These are phyloP conservation scores for Parachaetomium inaequale DNA, from an alignment of 495 filamentous ascomycete species.

Conservation along the genomic window DNA sequence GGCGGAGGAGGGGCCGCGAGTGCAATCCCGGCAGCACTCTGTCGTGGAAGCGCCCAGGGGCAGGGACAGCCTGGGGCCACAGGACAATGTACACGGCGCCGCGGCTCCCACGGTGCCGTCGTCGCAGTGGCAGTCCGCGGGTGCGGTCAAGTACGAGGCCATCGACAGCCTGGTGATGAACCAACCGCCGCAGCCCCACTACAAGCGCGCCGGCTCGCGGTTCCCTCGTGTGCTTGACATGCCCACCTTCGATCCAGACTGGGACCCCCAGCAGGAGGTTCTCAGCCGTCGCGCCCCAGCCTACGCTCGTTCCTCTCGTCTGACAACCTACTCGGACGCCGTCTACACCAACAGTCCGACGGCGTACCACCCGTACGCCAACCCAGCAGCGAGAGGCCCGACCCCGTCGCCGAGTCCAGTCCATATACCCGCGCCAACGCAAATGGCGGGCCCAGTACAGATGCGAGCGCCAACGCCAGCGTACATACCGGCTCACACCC, in stretches of 20 bases:
- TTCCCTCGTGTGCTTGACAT: constrained; percentile 6
- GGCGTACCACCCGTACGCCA: not conserved
- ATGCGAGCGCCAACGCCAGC: not conserved
- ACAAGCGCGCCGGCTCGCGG: not conserved
- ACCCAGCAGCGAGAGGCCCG: not conserved
- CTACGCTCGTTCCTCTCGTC: not conserved
- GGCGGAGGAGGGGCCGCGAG: not conserved
- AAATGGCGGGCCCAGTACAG: not conserved
- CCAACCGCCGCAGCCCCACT: not conserved
- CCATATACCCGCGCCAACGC: not conserved
- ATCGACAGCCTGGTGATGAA: not conserved
- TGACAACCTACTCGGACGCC: not conserved
- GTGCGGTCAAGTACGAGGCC: not conserved
- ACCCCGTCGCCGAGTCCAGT: not conserved
- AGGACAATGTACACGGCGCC: not conserved
- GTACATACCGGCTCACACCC: not conserved
- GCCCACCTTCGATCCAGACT: constrained; percentile 5
- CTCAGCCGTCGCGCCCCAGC: not conserved
- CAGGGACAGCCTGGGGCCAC: not conserved
- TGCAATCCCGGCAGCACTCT: not conserved
- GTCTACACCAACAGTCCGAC: not conserved
- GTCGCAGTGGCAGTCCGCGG: not conserved
- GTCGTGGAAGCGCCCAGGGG: not conserved
- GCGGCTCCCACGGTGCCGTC: not conserved
- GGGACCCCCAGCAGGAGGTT: not conserved